Base-by-base conservation (phyloP, 2,329 filamentous ascomycete genomes). In the Nemania bipapillata region DNA sequence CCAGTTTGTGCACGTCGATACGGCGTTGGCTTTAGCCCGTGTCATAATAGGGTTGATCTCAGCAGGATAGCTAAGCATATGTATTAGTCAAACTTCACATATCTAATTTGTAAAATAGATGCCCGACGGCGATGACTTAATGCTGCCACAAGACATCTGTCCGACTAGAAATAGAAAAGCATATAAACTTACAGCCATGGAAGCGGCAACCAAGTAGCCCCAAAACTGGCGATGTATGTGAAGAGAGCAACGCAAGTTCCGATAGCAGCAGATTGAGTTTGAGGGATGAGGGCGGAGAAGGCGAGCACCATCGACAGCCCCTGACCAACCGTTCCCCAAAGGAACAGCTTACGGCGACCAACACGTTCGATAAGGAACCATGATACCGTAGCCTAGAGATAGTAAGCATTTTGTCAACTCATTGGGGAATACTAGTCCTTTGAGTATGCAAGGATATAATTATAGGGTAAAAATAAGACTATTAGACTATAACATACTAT, bases 241-340 rank as follows among this genome's bases (percentile, higher is more conserved):
- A 92, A 92, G 12, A 92, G 80, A 65, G 89, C 89, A 2, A 90
- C 88, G 1, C 89, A 89, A 0, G 90, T 88, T 37, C 90, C 90
- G 76, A 91, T 92, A 2, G 89, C 88, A 6, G 89, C 82, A 0
- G 87, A 79, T 0, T 83, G 84, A 0, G 84, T 85, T 0, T 88
- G 87, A 50, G 91, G 91, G n/a, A 92, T 88, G 69, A 93, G 87
- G 32, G 84, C 82, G 0, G 84, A 87, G 72, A 92, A 92, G 1
- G 84, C 82, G 24, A 90, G 78, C 76, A 91, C 81, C 85, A 89
- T 88, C 66, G 85, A 86, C 22, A 87, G 71, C 68, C 83, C 82
- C 72, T 88, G 87, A 4, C 82, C 82, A 9, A 79, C 70, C 3
- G 80, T 82, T 17, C 84, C 83, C 32, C 78, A 79, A 28, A 86